These are phyloP conservation scores for Smittium mucronatum DNA, from an alignment of 371 early-diverging fungal genomes.

Conservation along the genomic window DNA sequence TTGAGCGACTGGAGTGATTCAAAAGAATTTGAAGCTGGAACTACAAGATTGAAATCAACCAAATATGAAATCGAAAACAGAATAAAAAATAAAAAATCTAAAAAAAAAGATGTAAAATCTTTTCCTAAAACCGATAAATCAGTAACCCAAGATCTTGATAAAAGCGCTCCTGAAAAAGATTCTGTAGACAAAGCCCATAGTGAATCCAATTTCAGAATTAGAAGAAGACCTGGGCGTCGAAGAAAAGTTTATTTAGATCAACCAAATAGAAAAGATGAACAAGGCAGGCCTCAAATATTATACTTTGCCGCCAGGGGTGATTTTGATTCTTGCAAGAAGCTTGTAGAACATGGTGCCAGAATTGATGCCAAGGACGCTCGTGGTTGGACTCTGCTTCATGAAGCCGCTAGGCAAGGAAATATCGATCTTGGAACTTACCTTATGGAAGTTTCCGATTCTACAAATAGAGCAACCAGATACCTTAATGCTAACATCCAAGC, in stretches of 20 bases:
- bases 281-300: slow-evolving; percentile 25
- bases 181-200: slow-evolving; percentile 9
- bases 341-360: slow-evolving; percentile 58
- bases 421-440: slow-evolving; percentile 38
- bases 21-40: background rate
- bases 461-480: slow-evolving; percentile 16
- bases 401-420: slow-evolving; percentile 53
- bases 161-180: background rate
- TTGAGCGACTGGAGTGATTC: slow-evolving; percentile 5
- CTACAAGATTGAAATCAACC: background rate
- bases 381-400: slow-evolving; percentile 70
- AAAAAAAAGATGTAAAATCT: background rate
- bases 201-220: slow-evolving; percentile 10
- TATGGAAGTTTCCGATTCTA: slow-evolving; percentile 25
- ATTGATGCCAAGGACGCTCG: slow-evolving; percentile 52
- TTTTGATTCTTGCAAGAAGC: slow-evolving; percentile 34
- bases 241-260: slow-evolving; percentile 21
- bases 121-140: background rate
- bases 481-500: slow-evolving; percentile 21
- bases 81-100: background rate
- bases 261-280: slow-evolving; percentile 21
- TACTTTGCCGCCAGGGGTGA: slow-evolving; percentile 36
- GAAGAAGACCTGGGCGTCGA: slow-evolving; percentile 15
- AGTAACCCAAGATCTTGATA: background rate
- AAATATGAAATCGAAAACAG: background rate